Evolutionary conservation across 2,329 filamentous ascomycete species (phyloP).

Genomic region (Aspergillus aculeatus): DNA sequence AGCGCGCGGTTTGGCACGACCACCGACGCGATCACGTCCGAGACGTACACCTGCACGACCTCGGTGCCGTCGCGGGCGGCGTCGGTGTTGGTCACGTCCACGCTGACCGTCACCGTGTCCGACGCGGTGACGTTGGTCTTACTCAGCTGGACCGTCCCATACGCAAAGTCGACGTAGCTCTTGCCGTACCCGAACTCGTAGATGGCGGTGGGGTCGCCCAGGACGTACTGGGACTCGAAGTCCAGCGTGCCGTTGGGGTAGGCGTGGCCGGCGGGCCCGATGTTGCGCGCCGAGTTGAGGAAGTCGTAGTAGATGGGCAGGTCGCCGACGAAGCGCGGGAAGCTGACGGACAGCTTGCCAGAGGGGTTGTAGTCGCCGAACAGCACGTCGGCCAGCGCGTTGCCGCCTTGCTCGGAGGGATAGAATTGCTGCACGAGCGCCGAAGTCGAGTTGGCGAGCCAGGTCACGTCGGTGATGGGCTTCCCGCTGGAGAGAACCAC

Average conservation of each 20-base stretch:
- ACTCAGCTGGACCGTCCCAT: slow-evolving; percentile 37
- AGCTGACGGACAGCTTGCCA: slow-evolving; percentile 65
- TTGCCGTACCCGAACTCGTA: slow-evolving; percentile 68
- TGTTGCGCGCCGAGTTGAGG: slow-evolving; percentile 62
- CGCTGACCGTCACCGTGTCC: slow-evolving; percentile 58
- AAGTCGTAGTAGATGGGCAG: slow-evolving; percentile 72
- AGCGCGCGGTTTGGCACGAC: slow-evolving; percentile 64
- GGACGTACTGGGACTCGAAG: slow-evolving; percentile 66
- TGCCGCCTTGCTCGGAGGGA: slow-evolving; percentile 66
- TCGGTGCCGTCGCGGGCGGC: slow-evolving; percentile 59
- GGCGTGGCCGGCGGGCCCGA: slow-evolving; percentile 53
- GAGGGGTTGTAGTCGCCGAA: slow-evolving; percentile 65
- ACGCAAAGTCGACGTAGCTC: slow-evolving; percentile 64
- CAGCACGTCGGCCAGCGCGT: slow-evolving; percentile 65
- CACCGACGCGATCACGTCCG: slow-evolving; percentile 61
- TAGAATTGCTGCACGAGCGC: slow-evolving; percentile 75
- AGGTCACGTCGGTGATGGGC: slow-evolving; percentile 65
- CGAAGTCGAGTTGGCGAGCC: slow-evolving; percentile 65
- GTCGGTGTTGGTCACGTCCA: slow-evolving; percentile 61
- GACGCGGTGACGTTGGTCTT: slow-evolving; percentile 49
- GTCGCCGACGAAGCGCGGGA: slow-evolving; percentile 66
- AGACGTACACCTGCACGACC: slow-evolving; percentile 67
- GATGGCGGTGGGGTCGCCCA: slow-evolving; percentile 58
- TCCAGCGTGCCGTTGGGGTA: slow-evolving; percentile 60
- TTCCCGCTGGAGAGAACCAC: slow-evolving; percentile 70